Evolutionary conservation across 2,329 filamentous ascomycete species (phyloP).

Genomic region (Pyrenochaeta sp.): DNA sequence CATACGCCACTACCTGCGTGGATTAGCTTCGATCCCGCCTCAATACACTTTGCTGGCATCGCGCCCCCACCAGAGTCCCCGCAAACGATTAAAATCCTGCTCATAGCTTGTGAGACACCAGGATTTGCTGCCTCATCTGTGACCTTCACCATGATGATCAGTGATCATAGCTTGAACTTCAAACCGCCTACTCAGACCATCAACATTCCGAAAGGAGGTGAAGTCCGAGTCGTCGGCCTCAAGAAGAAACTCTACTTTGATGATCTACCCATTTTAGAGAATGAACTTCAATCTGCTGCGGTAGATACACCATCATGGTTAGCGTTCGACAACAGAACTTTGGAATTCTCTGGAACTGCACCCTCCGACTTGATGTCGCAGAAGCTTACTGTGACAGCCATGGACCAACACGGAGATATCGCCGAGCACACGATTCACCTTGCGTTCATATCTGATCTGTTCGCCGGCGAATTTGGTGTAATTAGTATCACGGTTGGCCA

Average conservation of each 20-base stretch:
- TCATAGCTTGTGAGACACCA: slow-evolving; percentile 81
- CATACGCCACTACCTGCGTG: slow-evolving; percentile 87
- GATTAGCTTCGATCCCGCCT: slow-evolving; percentile 74
- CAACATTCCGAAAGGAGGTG: slow-evolving; percentile 41
- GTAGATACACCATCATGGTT: slow-evolving; percentile 74
- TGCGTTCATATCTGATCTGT: slow-evolving; percentile 52
- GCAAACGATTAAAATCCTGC: slow-evolving; percentile 74
- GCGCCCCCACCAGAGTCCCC: slow-evolving; percentile 73
- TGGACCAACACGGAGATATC: slow-evolving; percentile 67
- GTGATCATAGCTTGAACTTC: slow-evolving; percentile 73
- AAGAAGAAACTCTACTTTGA: slow-evolving; percentile 47
- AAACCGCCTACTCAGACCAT: slow-evolving; percentile 55
- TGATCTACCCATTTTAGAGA: slow-evolving; percentile 53
- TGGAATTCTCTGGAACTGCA: slow-evolving; percentile 71
- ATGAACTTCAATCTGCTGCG: slow-evolving; percentile 62
- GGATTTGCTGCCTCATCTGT: slow-evolving; percentile 75
- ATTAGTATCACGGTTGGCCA: slow-evolving; percentile 61
- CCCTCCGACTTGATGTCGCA: slow-evolving; percentile 65
- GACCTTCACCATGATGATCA: slow-evolving; percentile 76
- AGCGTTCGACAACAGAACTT: slow-evolving; percentile 67
- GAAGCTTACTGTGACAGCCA: slow-evolving; percentile 69
- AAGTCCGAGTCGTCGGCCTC: slow-evolving; percentile 42
- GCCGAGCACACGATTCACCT: slow-evolving; percentile 66
- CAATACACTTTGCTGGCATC: slow-evolving; percentile 73
- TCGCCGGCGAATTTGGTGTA: slow-evolving; percentile 53